Evolutionary conservation across 257 asterid genomes (phyloP).

Genomic region (Linderniella brevidens): DNA sequence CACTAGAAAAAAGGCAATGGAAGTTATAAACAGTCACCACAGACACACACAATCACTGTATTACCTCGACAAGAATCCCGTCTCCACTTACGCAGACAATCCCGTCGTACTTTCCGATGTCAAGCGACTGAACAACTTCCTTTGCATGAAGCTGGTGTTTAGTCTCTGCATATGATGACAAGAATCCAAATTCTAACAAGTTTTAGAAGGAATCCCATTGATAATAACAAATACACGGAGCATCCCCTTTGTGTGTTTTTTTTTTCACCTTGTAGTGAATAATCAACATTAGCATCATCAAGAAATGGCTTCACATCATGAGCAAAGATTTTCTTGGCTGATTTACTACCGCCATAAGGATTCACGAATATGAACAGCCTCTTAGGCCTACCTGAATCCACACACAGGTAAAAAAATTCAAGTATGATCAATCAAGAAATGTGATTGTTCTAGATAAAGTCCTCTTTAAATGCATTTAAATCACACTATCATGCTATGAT

Average conservation of each 20-base stretch:
- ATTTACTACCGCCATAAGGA: slow-evolving; percentile 87
- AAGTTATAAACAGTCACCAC: not conserved
- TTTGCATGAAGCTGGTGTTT: slow-evolving; percentile 64
- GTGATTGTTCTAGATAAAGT: too few relatives aligned
- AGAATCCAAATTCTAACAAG: slow-evolving; percentile 9
- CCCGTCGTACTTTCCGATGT: slow-evolving; percentile 60
- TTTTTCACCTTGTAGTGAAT: slow-evolving; percentile 41
- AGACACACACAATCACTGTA: slow-evolving; percentile 10
- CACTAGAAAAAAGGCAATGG: too few relatives aligned
- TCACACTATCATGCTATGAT: too few relatives aligned
- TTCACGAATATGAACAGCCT: slow-evolving; percentile 62
- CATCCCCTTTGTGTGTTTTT: too few relatives aligned
- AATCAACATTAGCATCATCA: slow-evolving; percentile 70
- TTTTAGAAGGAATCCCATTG: slow-evolving; percentile 3
- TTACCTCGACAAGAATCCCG: slow-evolving; percentile 85
- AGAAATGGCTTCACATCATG: slow-evolving; percentile 70
- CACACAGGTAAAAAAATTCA: not conserved
- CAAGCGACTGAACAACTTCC: slow-evolving; percentile 54
- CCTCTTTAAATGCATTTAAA: too few relatives aligned
- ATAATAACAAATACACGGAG: not conserved
- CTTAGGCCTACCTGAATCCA: slow-evolving; percentile 67
- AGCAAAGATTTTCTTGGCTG: slow-evolving; percentile 45
- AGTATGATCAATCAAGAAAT: too few relatives aligned
- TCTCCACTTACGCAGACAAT: slow-evolving; percentile 92
- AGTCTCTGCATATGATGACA: slow-evolving; percentile 41